Evolutionary conservation across 2,329 filamentous ascomycete species (phyloP), one percentile per base, ranked within the genome.

Genomic region (Hypoxylon sp.): DNA sequence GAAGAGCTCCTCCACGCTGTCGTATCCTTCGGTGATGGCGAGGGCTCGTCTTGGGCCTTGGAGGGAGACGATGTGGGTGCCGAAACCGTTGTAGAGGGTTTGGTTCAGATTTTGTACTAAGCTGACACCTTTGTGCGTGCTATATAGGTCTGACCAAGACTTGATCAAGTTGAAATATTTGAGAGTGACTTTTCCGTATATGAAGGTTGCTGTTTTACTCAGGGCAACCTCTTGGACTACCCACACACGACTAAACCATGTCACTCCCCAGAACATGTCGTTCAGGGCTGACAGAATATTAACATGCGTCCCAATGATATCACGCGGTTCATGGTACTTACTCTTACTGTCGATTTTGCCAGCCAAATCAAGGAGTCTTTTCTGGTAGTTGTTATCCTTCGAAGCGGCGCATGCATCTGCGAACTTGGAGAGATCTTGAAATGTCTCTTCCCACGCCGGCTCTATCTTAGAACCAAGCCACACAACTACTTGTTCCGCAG

Each of bases 21-120:
- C 42, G 22, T 55, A 62, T 35, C 46, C 59, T 56, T 62, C 59
- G n/a, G 59, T 62, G 49, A 62, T 62, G 30, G 59, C 59, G 6
- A 55, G 10, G 5, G 50, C 59, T 20, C 59, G 31, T 25, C 59
- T 27, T 3, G 50, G 50, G 1, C 55, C 55, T 7, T 58, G 55
- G 2, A 58, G 30, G 2, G 40, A 58, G 31, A 48, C 42, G 40
- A 58, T 44, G 17, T 44, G 40, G 3, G 40, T 44, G 2, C 40
- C 40, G 40, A 44, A 44, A 11, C 40, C 40, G 8, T 44, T 44
- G 40, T 44, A 44, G 1, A 44, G 40, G 14, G 50, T 62, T 27
- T 62, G 59, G 31, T 62, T 48, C 17, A 55, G 50, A 1, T 62
- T 62, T 4, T 62, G 50, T 22, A 62, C 59, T 5, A 62, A 44